Evolutionary conservation across 331 rosid genomes (phyloP).

Genomic region (Telfairia occidentalis): DNA sequence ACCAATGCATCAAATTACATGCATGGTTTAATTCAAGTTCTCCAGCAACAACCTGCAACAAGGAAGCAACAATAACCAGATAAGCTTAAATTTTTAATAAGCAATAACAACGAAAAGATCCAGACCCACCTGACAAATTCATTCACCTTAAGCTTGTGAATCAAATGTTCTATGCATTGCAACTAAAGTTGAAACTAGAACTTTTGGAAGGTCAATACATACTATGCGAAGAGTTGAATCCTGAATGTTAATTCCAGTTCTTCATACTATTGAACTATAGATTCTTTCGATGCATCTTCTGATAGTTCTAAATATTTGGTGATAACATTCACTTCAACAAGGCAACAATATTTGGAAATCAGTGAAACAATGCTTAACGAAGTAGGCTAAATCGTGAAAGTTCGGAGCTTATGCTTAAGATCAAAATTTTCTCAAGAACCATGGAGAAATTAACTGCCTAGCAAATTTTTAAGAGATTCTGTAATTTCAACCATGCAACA

Average conservation of each 20-base stretch:
- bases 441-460: not conserved
- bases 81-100: not conserved
- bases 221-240: not conserved
- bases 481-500: conserved; percentile 1
- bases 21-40: conserved; percentile 92
- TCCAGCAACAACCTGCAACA: conserved; percentile 87
- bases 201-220: not conserved
- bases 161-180: not conserved
- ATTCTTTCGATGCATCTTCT: not conserved
- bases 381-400: not conserved
- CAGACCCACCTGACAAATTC: not conserved
- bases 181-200: not conserved
- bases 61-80: conserved; percentile 13
- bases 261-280: not conserved
- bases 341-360: not conserved
- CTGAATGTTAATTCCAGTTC: not conserved
- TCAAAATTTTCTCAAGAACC: not conserved
- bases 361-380: not conserved
- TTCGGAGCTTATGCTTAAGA: not conserved
- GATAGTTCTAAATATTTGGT: not conserved
- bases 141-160: not conserved
- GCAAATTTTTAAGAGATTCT: not conserved
- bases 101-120: not conserved
- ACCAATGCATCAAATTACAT: conserved; percentile 91
- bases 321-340: not conserved